Base-by-base conservation (phyloP, 2,329 filamentous ascomycete species). In the Aspergillus cejpii region DNA sequence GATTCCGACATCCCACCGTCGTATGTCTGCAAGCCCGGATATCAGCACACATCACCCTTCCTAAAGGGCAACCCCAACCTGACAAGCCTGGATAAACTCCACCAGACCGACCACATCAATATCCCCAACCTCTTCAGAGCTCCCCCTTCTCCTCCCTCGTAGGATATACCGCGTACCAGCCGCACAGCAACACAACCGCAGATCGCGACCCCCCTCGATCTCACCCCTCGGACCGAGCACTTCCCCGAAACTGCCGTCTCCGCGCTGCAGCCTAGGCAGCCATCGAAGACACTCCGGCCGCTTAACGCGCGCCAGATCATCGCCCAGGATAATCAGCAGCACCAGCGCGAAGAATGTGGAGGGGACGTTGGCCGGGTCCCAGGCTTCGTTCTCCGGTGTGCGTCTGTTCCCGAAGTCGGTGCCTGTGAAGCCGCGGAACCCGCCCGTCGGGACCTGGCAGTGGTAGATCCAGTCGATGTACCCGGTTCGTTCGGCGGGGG, bases 181-280 rank as follows among this genome's bases (percentile, higher is more conserved):
- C 3, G 87, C 90, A 60, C 89, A 82, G 64, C 92, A 95, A 56
- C 88, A 92, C 62, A 91, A 91, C 44, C 92, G 77, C 70, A 89
- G 84, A 66, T 98, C 92, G 44, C 79, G 78, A 0, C 88, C 88
- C 0, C 91, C 91, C 27, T 82, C 79, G n/a, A 91, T 73, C 28
- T 68, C 68, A 10, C 73, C 77, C 54, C 62, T 74, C 4, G 79
- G 78, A 3, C 76, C 77, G 2, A 91, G 62, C 1, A 87, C 78
- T 67, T 98, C 90, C 0, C 90, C 92, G 64, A 98, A 97, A 57
- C 89, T 94, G 1, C 92, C 92, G 62, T 97, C 87, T 0, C 72
- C 66, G 20, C 89, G 78, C 71, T 98, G 92, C 64, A 97, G 68
- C 41, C 66, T 76, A 44, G 71, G 75, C 52, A 98, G 68, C 89